phyloP scores from a whole-genome alignment of 768 basidiomycete species.

The Boletus pseudopeckii region DNA sequence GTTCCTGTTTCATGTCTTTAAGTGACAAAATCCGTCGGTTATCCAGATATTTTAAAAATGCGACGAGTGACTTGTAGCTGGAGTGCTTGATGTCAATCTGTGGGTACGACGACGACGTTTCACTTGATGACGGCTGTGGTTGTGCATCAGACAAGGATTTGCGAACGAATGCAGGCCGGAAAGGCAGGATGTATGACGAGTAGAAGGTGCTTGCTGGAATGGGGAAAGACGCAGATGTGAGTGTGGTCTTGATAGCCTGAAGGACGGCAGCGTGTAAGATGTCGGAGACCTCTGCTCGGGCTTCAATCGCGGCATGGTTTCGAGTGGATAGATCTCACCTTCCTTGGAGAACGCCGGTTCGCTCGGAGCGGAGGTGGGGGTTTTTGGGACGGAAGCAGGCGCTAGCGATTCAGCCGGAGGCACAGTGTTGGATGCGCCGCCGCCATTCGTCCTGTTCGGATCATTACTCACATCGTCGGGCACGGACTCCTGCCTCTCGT shows the following conservation, averaged over 20 bases:
- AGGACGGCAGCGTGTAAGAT: slow-evolving; percentile 61
- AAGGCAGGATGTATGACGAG: slow-evolving; percentile 72
- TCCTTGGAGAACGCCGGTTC: slow-evolving; percentile 25
- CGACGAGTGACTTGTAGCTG: slow-evolving; percentile 72
- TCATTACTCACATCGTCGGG: slow-evolving; percentile 6
- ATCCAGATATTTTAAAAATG: slow-evolving; percentile 75
- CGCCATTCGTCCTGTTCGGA: slow-evolving; percentile 26
- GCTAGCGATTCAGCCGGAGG: slow-evolving; percentile 9
- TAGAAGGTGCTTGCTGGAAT: slow-evolving; percentile 76
- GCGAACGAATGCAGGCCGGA: slow-evolving; percentile 59
- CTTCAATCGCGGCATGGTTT: slow-evolving; percentile 1
- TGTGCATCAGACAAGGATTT: slow-evolving; percentile 11
- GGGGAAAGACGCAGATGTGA: slow-evolving; percentile 58
- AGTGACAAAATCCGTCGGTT: slow-evolving; percentile 70
- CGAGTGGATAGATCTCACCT: slow-evolving; percentile 17
- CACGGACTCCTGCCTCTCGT: slow-evolving; percentile 6
- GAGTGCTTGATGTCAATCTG: slow-evolving; percentile 75
- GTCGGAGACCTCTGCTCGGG: slow-evolving; percentile 22
- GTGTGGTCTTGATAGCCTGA: slow-evolving; percentile 56
- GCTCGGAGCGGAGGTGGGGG: slow-evolving; percentile 6
- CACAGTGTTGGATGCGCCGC: slow-evolving; percentile 2
- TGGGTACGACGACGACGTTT: slow-evolving; percentile 33
- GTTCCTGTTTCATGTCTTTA: slow-evolving; percentile 57
- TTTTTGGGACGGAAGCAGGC: slow-evolving; percentile 2
- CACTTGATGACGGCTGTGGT: slow-evolving; percentile 5